Base-by-base conservation (phyloP, 2,329 filamentous ascomycete genomes). In the Pestalotiopsis fici region DNA sequence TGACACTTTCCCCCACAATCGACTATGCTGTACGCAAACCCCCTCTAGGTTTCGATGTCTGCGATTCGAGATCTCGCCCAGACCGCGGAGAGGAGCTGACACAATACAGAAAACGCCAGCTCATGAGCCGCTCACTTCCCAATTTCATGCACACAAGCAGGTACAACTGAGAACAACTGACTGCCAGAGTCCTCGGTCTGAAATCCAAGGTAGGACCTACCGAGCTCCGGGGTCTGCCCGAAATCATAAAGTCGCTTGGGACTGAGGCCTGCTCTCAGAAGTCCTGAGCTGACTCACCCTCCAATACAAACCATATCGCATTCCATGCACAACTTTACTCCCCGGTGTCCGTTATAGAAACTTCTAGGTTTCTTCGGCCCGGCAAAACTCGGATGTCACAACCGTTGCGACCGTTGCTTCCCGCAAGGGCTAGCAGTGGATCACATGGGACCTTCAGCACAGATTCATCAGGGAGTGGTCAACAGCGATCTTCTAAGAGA, bases 401-500 rank as follows among this genome's bases (percentile, higher is more conserved):
- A 12, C 28, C 67, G n/a, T 64, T 68, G n/a, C 64, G 67, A 28
- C 67, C 59, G 39, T 57, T 68, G 35, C 64, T 68, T 54, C 67
- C 67, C 31, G 66, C 66, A 18, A 59, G 28, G 54, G 54, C 39
- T 6, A 27, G 64, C 62, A 28, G 23, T 61, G 60, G 67, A 64
- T 39, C 61, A 23, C 64, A 57, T 28, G 65, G 56, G 3, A 60
- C 35, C 27, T 60, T 50, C 4, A 64, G 59, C 59, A 31, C 59
- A 47, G 59, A 66, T 28, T 63, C 50, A 21, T 28, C 61, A 15
- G 56, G 37, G 28, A 27, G 47, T 15, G 43, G 31, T 11, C 31
- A 35, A 11, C 43, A 54, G 15, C 67, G 39, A n/a, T 27, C 39
- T 7, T 25, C 64, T 5, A 68, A 66, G 64, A 47, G 67, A 18